phyloP scores from a whole-genome alignment of 1,284 basidiomycete genomes.

The Ustilago loliicola region DNA sequence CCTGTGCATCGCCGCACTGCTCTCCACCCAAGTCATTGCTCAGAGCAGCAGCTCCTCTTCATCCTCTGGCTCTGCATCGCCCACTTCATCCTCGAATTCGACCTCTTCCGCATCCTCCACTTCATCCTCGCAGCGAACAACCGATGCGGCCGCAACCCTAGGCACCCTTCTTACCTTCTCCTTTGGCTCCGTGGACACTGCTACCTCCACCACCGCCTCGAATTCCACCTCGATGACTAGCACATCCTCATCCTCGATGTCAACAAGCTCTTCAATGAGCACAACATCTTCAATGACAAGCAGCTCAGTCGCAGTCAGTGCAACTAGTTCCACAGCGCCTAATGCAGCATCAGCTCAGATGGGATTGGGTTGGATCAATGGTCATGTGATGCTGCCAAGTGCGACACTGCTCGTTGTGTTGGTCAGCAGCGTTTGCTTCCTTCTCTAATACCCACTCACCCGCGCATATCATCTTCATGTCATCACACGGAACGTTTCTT shows the following conservation, averaged over 20 bases:
- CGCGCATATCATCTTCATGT: not conserved
- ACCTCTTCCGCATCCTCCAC: slow-evolving; percentile 10
- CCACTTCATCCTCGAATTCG: slow-evolving; percentile 9
- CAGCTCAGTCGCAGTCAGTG: slow-evolving; percentile 5
- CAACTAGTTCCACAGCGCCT: slow-evolving; percentile 13
- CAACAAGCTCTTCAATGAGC: slow-evolving; percentile 12
- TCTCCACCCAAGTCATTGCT: slow-evolving; percentile 12
- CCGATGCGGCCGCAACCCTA: slow-evolving; percentile 44
- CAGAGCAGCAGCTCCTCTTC: slow-evolving; percentile 8
- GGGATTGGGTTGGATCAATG: slow-evolving; percentile 1
- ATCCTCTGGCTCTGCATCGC: not conserved
- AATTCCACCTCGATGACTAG: slow-evolving; percentile 8
- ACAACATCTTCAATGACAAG: slow-evolving; percentile 5
- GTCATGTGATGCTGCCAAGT: slow-evolving; percentile 19
- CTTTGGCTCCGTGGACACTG: slow-evolving; percentile 30
- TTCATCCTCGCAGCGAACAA: slow-evolving; percentile 10
- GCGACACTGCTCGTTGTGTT: slow-evolving; percentile 22
- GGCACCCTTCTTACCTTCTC: slow-evolving; percentile 38
- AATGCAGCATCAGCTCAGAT: slow-evolving; percentile 11
- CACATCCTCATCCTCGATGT: slow-evolving; percentile 12
- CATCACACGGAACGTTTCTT: not conserved
- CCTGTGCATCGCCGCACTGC: slow-evolving; percentile 9
- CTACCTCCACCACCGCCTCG: slow-evolving; percentile 7
- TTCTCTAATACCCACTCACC: slow-evolving; percentile 22
- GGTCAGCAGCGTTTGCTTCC: slow-evolving; percentile 42